Evolutionary conservation across 176 grass and related monocot genomes (phyloP), one percentile per base, ranked within the genome.

Genomic region (Eragrostis nindensis): DNA sequence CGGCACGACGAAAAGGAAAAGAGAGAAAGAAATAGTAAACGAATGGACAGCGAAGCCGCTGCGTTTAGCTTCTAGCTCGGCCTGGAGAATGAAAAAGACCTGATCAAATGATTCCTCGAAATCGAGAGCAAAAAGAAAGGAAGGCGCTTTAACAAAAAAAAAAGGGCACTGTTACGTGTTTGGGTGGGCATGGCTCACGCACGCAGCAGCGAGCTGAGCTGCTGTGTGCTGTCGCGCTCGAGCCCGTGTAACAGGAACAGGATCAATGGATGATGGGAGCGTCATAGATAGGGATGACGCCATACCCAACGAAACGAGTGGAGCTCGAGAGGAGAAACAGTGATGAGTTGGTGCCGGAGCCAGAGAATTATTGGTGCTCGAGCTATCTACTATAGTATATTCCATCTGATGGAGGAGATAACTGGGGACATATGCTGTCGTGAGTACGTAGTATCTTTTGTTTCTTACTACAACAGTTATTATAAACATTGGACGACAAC

Each of bases 171-270:
- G 61, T 5, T 29, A 64, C 62, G 68, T 79, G 60, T 49, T 15
- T 62, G 49, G 50, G 65, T 73, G 50, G 42, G n/a, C 66, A 47
- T 3, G 64, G 22, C 50, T 66, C 57, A 18, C 56, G 47, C 57
- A 18, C 56, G 47, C 7, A 30, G 62, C 60, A 0, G 43, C 38
- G 13, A 11, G 62, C 27, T 9, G n/a, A n/a, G n/a, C n/a, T n/a
- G n/a, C n/a, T n/a, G n/a, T n/a, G n/a, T n/a, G 74, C 68, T 44
- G 60, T 83, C 67, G 68, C 68, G 17, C 7, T 79, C 68, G 48
- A 64, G 7, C 14, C 9, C 47, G n/a, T n/a, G n/a, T n/a, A n/a
- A n/a, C 12, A 16, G 24, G 71, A 36, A 38, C 27, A n/a, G 56
- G 52, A 9, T 9, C 26, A 1, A 13, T 36, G 43, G 16, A 63